Evolutionary conservation across 805 yeast species (phyloP), one percentile per base, ranked within the genome.

Genomic region (Spathaspora arborariae): DNA sequence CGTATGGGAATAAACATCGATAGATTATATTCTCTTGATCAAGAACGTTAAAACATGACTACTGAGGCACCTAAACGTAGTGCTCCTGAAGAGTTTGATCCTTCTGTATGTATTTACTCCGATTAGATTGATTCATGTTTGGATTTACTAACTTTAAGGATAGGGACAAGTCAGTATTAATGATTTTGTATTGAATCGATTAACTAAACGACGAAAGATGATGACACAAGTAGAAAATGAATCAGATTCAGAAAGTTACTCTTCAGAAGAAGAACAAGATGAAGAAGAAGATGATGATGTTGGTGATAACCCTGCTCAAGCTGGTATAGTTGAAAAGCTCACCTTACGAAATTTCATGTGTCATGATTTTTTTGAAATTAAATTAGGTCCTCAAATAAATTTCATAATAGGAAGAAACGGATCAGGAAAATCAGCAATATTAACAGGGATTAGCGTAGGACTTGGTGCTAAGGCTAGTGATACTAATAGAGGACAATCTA

Each of bases 381-480:
- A 75, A 2, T 74, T 91, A 26, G 94, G 94, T 1, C 90, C 92
- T 0, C 80, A 83, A 45, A 74, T 91, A 54, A 91, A 91, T 62
- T 86, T 91, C 59, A 88, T 91, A 47, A 84, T 88, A 35, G 98
- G 98, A 18, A 75, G 85, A 47, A 91, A 91, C 58, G 98, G 98
- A 2, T 82, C 91, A 34, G 98, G 98, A 24, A 91, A 91, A 59
- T 80, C 88, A 59, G 96, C 97, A 1, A 77, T 91, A 16, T 67
- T 91, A 48, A 89, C 97, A 0, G 97, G 96, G 0, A 81, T 91
- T 1, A 81, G 91, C 6, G 84, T 89, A 4, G 92, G 96, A 2
- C 65, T 92, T 2, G 97, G 97, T 18, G 94, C 95, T 1, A 85
- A 84, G 55, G 97, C 97, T 1, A 73, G 82, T 18, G 88, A 82